phyloP scores from a whole-genome alignment of 1,139 yeast species.

The Taphrina flavorubra region DNA sequence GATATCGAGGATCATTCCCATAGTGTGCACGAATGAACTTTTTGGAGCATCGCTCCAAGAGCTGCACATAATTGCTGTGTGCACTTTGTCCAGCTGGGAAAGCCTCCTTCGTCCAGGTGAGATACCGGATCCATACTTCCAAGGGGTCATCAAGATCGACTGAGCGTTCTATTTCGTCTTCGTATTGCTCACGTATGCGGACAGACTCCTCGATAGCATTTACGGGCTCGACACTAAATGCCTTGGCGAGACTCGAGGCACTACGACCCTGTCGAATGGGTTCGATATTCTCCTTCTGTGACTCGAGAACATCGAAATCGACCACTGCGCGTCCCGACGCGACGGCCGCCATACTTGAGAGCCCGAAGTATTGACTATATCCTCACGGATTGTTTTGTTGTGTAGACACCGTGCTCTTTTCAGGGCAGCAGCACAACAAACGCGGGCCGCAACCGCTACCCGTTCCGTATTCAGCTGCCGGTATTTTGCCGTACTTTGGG shows the following conservation, averaged over 20 bases:
- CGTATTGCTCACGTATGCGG: constrained; percentile 51
- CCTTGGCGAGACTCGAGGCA: constrained; percentile 62
- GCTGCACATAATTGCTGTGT: constrained; percentile 69
- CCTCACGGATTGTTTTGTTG: not conserved
- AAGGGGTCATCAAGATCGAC: constrained; percentile 82
- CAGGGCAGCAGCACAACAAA: not conserved
- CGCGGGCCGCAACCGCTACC: not conserved
- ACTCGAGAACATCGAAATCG: constrained; percentile 62
- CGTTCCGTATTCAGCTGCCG: no score
- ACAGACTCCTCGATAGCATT: constrained; percentile 35
- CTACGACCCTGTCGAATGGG: constrained; percentile 75
- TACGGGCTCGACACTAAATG: constrained; percentile 52
- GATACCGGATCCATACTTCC: constrained; percentile 71
- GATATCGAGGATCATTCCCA: constrained; percentile 79
- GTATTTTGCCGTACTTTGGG: no score
- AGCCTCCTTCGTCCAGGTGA: constrained; percentile 70
- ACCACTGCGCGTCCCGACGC: constrained; percentile 1
- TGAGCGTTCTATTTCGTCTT: constrained; percentile 56
- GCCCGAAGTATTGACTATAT: not conserved
- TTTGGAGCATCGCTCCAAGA: constrained; percentile 75
- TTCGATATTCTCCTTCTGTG: constrained; percentile 78
- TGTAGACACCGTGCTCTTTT: not conserved
- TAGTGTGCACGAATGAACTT: constrained; percentile 73
- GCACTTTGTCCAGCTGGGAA: constrained; percentile 71
- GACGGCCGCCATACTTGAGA: constrained; percentile 5